Evolutionary conservation across 768 basidiomycete genomes (phyloP), one percentile per base, ranked within the genome.

Genomic region (Termitomyces sp.): DNA sequence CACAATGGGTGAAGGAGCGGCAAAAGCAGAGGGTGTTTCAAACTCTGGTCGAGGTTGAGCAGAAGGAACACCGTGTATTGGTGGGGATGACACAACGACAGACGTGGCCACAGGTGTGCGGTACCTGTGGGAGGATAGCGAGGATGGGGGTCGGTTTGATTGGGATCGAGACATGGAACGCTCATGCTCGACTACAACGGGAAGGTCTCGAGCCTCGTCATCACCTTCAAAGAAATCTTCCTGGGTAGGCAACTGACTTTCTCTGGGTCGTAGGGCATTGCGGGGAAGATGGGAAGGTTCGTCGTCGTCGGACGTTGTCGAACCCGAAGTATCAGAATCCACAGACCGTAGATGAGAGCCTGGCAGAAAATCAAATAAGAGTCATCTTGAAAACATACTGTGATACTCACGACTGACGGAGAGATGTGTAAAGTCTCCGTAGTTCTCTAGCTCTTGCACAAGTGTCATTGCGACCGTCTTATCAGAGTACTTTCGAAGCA

Each of bases 401-500:
- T 36, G 39, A 46, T 13, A 64, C 71, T 56, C 66, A 92, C 91
- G 80, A 59, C 86, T 89, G 62, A 83, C 73, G 29, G 85, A 77
- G 27, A 88, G 73, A 62, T 85, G 82, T 20, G 77, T 72, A 18
- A 85, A 79, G 65, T 88, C 85, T 29, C 83, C 80, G 62, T 84
- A 92, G 13, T 88, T 83, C 59, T 88, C 87, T 20, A 94, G 70
- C 70, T 94, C 92, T 57, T 83, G 76, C 12, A 91, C 84, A 33
- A 92, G 77, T 61, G 86, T 82, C 70, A 73, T 81, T 33, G 91
- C 90, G 22, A 84, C 74, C 0, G 89, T 91, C 67, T 86, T 89
- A 63, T 91, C 90, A 0, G 92, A 89, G 63, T 94, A 91, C 67
- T 85, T 89, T 57, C 85, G 77, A 56, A 94, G 72, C 18, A 89